A percentile compares a stretch with the other conserved stretches of the same genome.
Conservation (phyloP, 345 rosid genomes). For the Acer negundo region DNA sequence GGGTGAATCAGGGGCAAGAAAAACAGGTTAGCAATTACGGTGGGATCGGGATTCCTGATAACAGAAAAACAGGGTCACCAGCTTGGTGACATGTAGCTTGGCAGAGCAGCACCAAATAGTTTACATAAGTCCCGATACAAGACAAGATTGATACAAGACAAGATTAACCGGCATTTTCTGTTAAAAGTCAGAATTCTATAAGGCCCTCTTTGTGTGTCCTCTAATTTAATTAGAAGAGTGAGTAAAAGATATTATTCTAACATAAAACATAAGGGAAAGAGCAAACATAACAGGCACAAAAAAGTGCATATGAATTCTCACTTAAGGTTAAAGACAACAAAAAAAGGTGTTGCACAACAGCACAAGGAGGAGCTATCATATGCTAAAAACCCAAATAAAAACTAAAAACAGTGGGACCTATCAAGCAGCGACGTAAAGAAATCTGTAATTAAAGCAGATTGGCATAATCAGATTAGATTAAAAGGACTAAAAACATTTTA, state of each 20-base stretch:
- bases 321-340: not conserved
- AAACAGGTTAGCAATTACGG: not conserved
- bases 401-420: constrained; percentile 10
- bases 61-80: not conserved
- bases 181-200: not conserved
- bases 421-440: constrained; percentile 2
- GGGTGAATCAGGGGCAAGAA: not conserved
- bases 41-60: not conserved
- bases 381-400: constrained; percentile 14
- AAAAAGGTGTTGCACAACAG: not conserved
- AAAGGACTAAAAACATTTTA: not conserved
- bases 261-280: not conserved
- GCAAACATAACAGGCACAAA: not conserved
- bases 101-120: not conserved
- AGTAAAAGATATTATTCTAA: not conserved
- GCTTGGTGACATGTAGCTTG: not conserved
- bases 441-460: not conserved
- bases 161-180: not conserved
- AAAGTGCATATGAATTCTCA: not conserved
- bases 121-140: not conserved
- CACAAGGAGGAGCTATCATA: not conserved
- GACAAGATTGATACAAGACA: not conserved
- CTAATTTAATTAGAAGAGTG: not conserved
- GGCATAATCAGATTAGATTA: not conserved
- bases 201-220: not conserved